Base-by-base conservation (phyloP, 805 yeast species). In the Starmera pachycereana region DNA sequence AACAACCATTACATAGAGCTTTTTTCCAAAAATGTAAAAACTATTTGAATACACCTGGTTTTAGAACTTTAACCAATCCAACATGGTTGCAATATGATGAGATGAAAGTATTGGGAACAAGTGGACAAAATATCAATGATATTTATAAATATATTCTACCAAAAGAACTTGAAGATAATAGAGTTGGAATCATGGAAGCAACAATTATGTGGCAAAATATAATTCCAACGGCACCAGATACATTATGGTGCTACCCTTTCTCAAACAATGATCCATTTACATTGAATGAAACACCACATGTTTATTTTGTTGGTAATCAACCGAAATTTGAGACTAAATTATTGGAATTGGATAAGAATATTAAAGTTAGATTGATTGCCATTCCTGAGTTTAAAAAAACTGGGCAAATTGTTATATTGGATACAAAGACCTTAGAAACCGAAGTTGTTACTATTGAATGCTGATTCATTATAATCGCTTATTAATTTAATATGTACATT, bases 161-260 rank as follows among this genome's bases (percentile, higher is more conserved):
- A 30, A 52, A 58, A 16, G 56, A 56, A 13, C 41, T 54, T 6
- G 53, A 52, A 14, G 50, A 52, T 13, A 54, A 67, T 2, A 60
- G 82, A 41, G 49, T 74, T 13, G 69, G 71, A 16, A 61, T 81
- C 50, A 68, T 90, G 64, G 83, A 79, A 49, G 68, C 76, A 12
- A 81, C 85, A 0, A 54, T 92, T 31, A 62, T 65, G 36, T 89
- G 96, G 95, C 90, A 88, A 52, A 86, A 86, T 53, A 66, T 85
- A 19, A 78, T 85, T 1, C 98, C 98, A 3, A 88, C 97, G 0
- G 95, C 96, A 1, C 98, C 98, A 0, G 97, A 92, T 53, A 92
- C 98, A 0, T 62, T 92, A 34, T 82, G 89, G 71, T 79, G 95
- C 48, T 88, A 86, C 51, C 97, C 98, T 1, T 89, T 70, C 52